These are phyloP conservation scores for Glycyrrhiza uralensis DNA, from an alignment of 306 rosid genomes.

Conservation along the genomic window DNA sequence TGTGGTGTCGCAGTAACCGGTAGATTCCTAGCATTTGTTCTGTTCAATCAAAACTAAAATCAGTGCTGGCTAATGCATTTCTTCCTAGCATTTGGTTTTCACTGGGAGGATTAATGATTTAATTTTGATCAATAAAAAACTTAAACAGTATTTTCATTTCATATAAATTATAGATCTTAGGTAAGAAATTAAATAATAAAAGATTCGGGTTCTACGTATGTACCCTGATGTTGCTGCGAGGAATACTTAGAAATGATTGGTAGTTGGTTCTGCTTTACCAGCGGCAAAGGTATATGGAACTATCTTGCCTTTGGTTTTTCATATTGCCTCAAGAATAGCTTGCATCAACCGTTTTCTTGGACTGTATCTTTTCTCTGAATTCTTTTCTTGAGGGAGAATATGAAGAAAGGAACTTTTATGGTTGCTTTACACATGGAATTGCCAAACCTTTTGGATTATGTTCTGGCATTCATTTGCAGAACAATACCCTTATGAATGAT, in stretches of 20 bases:
- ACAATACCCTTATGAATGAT: neutral
- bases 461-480: conserved; percentile 12
- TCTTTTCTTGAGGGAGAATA: conserved; percentile 51
- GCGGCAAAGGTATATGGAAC: neutral
- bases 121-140: too few relatives aligned
- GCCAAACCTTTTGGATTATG: conserved; percentile 13
- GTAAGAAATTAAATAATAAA: neutral
- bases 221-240: conserved; percentile 20
- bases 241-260: neutral
- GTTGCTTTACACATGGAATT: neutral
- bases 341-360: conserved; percentile 10
- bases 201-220: neutral
- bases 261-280: neutral
- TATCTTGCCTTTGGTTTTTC: neutral
- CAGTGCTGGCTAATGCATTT: neutral
- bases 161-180: too few relatives aligned
- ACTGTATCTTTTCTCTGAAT: conserved; percentile 14
- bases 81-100: too few relatives aligned
- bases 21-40: conserved; percentile 59
- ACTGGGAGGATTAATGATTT: too few relatives aligned
- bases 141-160: too few relatives aligned
- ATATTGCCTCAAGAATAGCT: conserved; percentile 16
- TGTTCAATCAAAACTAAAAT: conserved; percentile 20
- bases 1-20: conserved; percentile 37
- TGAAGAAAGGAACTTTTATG: conserved; percentile 35